Base-by-base conservation (phyloP, 345 rosid genomes). In the Bruguiera sexangula region DNA sequence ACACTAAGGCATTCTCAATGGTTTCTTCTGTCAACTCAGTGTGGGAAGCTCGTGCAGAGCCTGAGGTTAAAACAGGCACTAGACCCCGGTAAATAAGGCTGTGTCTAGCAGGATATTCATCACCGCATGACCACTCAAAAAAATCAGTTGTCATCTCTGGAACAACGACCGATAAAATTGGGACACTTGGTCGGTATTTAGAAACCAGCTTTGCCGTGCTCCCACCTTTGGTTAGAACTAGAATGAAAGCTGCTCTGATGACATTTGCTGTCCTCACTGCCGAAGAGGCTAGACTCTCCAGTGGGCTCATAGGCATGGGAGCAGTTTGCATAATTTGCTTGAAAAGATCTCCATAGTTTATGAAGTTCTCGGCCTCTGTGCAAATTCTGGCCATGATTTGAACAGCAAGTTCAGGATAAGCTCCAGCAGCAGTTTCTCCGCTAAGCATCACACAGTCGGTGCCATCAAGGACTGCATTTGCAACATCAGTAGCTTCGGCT, bases 391-490 rank as follows among this genome's bases (percentile, higher is more conserved):
- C 75, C 83, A 80, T 80, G 67, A 78, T 76, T 51, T 63, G 60
- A 10, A 80, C 83, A n/a, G 83, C 78, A 65, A 66, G 59, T 52
- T 76, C 78, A 2, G 83, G 83, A 29, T 80, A 74, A 27, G 83
- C 83, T 16, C 83, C 83, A 59, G 83, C 83, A 15, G 81, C 82
- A 29, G 73, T 79, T 65, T 79, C 82, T 58, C 82, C 82, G 32
- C 80, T 77, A 22, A 77, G 80, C 80, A 77, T 77, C 62, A 77
- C 80, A 58, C 80, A 77, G 58, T 77, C 80, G 36, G 80, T 77
- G 10, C 83, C 79, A 48, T 79, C 82, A 9, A 79, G 76, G 13
- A 79, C 82, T 8, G 82, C 82, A 65, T 79, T 79, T 34, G 82
- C 82, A 22, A 79, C 82, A 65, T 79, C 82, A 1, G 82, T 80